phyloP scores from a whole-genome alignment of 2,329 filamentous ascomycete genomes.

The Cordyceps pruinosa region DNA sequence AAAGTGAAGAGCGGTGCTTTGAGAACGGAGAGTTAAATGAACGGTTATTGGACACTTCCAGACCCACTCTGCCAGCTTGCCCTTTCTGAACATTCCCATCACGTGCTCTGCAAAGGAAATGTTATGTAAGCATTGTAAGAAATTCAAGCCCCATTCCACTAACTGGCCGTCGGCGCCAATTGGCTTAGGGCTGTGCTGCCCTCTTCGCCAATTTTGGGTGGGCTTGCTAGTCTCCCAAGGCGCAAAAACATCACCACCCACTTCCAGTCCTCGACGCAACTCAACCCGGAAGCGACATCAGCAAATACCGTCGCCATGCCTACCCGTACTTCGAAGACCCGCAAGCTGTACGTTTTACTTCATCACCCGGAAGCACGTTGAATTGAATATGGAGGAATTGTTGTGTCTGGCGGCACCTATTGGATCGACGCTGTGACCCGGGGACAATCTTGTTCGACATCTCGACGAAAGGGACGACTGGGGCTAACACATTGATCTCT shows the following conservation, averaged over 20 bases:
- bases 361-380: constrained; percentile 9
- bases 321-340: constrained; percentile 68
- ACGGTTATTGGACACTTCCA: not conserved
- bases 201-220: constrained; percentile 32
- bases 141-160: not conserved
- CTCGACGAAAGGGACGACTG: constrained; percentile 9
- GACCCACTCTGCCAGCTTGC: not conserved
- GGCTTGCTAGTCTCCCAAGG: constrained; percentile 23
- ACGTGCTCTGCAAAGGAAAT: constrained; percentile 21
- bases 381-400: constrained; percentile 5
- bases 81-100: constrained; percentile 17
- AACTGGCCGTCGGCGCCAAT: constrained; percentile 11
- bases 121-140: not conserved
- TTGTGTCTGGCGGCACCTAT: constrained; percentile 7
- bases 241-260: constrained; percentile 34
- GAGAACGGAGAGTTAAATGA: not conserved
- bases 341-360: constrained; percentile 58
- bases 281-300: constrained; percentile 38
- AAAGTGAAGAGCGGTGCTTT: not conserved
- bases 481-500: constrained; percentile 26
- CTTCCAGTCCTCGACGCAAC: constrained; percentile 26
- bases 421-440: not conserved
- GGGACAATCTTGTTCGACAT: constrained; percentile 1
- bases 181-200: constrained; percentile 35
- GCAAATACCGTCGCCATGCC: constrained; percentile 53